Evolutionary conservation across 2,329 filamentous ascomycete genomes (phyloP).

Genomic region (Ophiostoma montium): DNA sequence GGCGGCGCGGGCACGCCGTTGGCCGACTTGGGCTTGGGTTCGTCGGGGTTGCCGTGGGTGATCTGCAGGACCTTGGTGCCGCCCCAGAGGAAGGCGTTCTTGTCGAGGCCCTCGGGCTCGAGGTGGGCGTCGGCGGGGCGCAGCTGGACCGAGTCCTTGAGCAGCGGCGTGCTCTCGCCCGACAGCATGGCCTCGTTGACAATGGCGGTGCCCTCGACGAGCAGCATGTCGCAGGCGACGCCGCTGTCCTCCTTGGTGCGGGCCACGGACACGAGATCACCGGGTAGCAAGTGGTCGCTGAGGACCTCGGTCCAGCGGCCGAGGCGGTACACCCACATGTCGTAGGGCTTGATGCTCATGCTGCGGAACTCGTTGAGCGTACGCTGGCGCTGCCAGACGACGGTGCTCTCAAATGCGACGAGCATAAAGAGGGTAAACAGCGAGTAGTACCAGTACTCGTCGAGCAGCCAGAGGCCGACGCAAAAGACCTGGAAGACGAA

Average conservation of each 20-base stretch:
- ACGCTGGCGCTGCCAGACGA: slow-evolving; percentile 96
- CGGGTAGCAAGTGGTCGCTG: slow-evolving; percentile 85
- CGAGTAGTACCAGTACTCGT: slow-evolving; percentile 99
- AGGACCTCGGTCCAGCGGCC: slow-evolving; percentile 78
- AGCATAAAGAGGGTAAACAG: slow-evolving; percentile 98
- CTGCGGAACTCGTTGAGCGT: slow-evolving; percentile 93
- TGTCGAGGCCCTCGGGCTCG: slow-evolving; percentile 85
- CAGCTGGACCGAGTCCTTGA: slow-evolving; percentile 92
- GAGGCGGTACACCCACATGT: slow-evolving; percentile 78
- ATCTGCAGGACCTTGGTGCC: slow-evolving; percentile 96
- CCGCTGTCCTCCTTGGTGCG: slow-evolving; percentile 95
- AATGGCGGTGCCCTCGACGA: slow-evolving; percentile 90
- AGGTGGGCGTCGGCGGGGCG: slow-evolving; percentile 67
- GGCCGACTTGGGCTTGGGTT: slow-evolving; percentile 54
- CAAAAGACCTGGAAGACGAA: slow-evolving; percentile 99
- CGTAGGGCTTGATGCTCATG: slow-evolving; percentile 99
- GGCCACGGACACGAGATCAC: slow-evolving; percentile 81
- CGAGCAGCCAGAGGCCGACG: slow-evolving; percentile 93
- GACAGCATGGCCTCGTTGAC: slow-evolving; percentile 99
- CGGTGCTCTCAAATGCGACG: slow-evolving; percentile 91
- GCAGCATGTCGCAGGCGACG: slow-evolving; percentile 90
- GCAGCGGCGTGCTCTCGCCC: slow-evolving; percentile 87
- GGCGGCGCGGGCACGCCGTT: slow-evolving; percentile 75
- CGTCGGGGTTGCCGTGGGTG: slow-evolving; percentile 68
- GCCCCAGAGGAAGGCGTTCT: slow-evolving; percentile 91